Evolutionary conservation across 2,329 filamentous ascomycete genomes (phyloP), one percentile per base, ranked within the genome.

Genomic region (Lachnellula arida): DNA sequence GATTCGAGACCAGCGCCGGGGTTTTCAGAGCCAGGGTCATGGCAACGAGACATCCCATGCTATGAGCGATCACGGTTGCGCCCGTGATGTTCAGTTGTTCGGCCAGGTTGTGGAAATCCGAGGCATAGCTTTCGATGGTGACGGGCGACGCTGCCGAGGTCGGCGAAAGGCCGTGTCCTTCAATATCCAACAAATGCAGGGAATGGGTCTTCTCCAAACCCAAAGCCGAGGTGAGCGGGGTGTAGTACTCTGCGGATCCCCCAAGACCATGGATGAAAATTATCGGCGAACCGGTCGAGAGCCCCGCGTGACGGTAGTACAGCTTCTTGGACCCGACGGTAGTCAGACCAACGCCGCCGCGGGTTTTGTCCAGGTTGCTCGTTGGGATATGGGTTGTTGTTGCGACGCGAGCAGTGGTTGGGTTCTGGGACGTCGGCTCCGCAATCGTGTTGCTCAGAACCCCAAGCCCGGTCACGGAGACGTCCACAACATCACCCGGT

Each of bases 241-340:
- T 67, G 64, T 73, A 82, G 61, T 70, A 76, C 4, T 74, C 71
- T 3, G 70, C 69, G 1, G 72, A 76, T 2, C 74, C 76, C 3
- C 79, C 80, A 0, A 84, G 71, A 5, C 81, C 80, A 58, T 83
- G 81, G n/a, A 84, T 67, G 59, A 82, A 82, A 23, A 82, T 66
- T 6, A 79, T 66, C 0, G 72, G 62, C 2, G 66, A 52, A 1
- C 12, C 60, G 66, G 14, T 59, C 65, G 25, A 56, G 72, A 32
- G 66, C 35, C 32, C 58, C 62, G 49, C 5, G 5, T 60, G 49
- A 12, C 71, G 69, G 61, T 76, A 74, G 60, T 74, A 70, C 0
- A 79, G 63, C 0, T 63, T 60, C 60, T 78, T 80, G 35, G 67
- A 65, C 57, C 73, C 73, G 54, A 78, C 65, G 0, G 59, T 63